phyloP scores from a whole-genome alignment of 331 rosid species.

The Acacia pycnantha region DNA sequence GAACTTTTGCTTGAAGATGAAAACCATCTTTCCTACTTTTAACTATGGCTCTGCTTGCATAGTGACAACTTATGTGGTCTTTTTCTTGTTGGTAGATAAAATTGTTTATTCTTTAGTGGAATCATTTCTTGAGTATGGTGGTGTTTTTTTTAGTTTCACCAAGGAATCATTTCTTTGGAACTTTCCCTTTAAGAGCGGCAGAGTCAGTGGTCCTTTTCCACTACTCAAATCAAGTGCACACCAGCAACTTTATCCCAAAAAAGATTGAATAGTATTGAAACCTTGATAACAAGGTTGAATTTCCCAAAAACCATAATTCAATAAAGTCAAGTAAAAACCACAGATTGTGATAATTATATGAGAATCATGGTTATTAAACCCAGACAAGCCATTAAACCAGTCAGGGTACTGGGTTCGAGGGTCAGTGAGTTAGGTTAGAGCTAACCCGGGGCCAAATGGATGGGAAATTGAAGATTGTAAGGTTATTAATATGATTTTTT shows the following conservation, averaged over 20 bases:
- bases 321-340: neutral
- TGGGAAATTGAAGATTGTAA: no score
- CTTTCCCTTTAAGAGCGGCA: constrained; percentile 1
- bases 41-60: neutral
- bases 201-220: neutral
- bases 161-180: constrained; percentile 6
- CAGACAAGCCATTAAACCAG: no score
- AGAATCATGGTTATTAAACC: neutral
- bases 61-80: neutral
- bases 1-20: constrained; percentile 1
- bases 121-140: neutral
- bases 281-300: neutral
- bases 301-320: neutral
- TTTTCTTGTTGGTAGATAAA: neutral
- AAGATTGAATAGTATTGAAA: neutral
- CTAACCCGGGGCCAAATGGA: no score
- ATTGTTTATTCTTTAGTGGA: neutral
- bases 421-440: no score
- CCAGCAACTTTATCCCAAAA: neutral
- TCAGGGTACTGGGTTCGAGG: no score
- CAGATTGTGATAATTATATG: neutral
- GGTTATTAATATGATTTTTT: no score
- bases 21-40: neutral
- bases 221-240: neutral
- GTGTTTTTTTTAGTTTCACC: neutral